Evolutionary conservation across 805 yeast species (phyloP), one percentile per base, ranked within the genome.

Genomic region (Saccharomycopsis vini): DNA sequence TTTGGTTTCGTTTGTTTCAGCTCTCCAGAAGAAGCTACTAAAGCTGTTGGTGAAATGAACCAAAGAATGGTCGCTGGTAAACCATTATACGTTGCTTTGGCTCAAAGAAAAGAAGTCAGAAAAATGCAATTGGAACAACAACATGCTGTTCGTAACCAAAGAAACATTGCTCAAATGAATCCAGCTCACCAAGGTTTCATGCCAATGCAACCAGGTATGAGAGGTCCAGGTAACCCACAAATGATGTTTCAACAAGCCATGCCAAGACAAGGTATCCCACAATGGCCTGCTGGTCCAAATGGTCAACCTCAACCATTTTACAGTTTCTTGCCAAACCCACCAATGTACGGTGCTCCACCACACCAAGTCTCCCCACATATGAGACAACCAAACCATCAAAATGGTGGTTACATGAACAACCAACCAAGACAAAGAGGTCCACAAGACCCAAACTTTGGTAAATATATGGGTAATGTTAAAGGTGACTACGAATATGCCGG

Each of bases 1-100:
- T 92, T 92, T 65, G 98, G 98, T 62, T 92, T 92, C 64, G 98
- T 92, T 57, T 88, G 98, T 72, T 92, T 81, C 83, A 79, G 95
- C 45, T 68, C 92, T 53, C 96, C 97, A 62, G 98, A 92, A 68
- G 98, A 92, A 78, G 98, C 98, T 56, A 85, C 95, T 60, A 88
- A 87, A 72, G 98, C 98, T 54, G 87, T 90, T 65, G 76, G 90
- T 57, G 98, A 90, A 75, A 89, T 90, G 95, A 88, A 90, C 79
- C 96, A 88, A 72, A 84, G 88, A 65, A 83, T 90, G 81, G 78
- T 92, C 57, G 81, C 79, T 57, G 87, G 89, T 64, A 92, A 92
- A 77, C 98, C 97, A 60, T 75, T 92, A 63, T 92, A 90, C 66
- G 98, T 92, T 69, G 96, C 97, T 50, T 79, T 92, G 62, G 98